Percentiles rank a stretch among this genome's conserved stretches.
Evolutionary conservation across 2,329 filamentous ascomycete genomes (phyloP).

Genomic region (Seiridium unicorne): DNA sequence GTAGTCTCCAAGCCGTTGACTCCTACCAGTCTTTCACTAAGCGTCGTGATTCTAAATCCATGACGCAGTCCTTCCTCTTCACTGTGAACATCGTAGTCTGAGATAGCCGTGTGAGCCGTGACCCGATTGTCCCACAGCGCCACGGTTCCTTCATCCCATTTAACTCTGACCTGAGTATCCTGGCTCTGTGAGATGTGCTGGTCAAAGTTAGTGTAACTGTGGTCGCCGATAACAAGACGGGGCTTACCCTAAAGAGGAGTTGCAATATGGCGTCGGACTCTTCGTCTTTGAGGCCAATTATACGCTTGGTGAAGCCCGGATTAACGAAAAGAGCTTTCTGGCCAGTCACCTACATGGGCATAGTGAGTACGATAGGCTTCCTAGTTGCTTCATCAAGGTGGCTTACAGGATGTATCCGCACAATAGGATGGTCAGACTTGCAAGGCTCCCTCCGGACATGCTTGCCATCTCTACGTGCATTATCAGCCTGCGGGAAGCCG

Average conservation of each 20-base stretch:
- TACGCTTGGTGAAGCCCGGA: conserved; percentile 47
- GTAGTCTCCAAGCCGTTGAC: background rate
- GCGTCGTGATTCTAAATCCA: conserved; percentile 16
- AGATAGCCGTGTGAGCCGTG: conserved; percentile 41
- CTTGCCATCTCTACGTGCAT: conserved; percentile 28
- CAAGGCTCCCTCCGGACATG: conserved; percentile 61
- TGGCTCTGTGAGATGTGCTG: conserved; percentile 50
- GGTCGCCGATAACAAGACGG: too few relatives aligned
- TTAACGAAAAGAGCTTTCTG: conserved; percentile 70
- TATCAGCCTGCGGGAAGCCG: conserved; percentile 35
- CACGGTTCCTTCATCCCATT: conserved; percentile 64
- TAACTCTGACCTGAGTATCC: conserved; percentile 67
- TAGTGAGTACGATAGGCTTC: background rate
- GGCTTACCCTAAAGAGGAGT: conserved; percentile 56
- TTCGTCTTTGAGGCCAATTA: conserved; percentile 65
- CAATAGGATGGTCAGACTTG: conserved; percentile 62
- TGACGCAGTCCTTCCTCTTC: conserved; percentile 38
- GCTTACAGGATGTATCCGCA: conserved; percentile 60
- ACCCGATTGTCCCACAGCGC: conserved; percentile 69
- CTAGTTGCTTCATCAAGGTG: background rate
- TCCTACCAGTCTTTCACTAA: background rate
- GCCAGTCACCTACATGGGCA: conserved; percentile 47
- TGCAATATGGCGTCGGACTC: conserved; percentile 67
- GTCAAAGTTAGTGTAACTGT: conserved; percentile 10
- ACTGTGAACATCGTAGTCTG: conserved; percentile 39